Evolutionary conservation across 139 green algal species (phyloP).

Genomic region (Zygnema circumcarinatum): DNA sequence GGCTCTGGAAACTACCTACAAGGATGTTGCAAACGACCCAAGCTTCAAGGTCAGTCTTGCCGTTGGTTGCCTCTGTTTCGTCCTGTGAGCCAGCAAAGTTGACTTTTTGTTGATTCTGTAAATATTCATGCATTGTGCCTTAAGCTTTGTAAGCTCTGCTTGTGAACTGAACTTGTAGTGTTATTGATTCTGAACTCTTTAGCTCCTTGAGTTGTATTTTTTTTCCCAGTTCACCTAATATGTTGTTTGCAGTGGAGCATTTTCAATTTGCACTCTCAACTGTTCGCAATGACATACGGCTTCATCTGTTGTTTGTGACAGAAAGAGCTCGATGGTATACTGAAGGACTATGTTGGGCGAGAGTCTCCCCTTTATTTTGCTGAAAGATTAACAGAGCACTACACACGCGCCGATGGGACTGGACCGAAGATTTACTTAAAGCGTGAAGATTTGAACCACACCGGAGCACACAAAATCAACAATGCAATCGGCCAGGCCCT

Average conservation of each 20-base stretch:
- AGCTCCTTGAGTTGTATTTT: too few species aligned
- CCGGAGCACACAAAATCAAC: slow-evolving; percentile 99
- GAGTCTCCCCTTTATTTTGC: slow-evolving; percentile 93
- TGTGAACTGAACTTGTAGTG: too few species aligned
- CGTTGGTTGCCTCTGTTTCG: neutral
- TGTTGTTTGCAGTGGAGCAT: too few species aligned
- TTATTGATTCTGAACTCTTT: too few species aligned
- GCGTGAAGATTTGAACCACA: slow-evolving; percentile 99
- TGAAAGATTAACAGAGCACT: slow-evolving; percentile 88
- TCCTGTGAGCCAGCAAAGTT: neutral
- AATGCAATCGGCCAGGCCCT: slow-evolving; percentile 92
- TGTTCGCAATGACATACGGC: too few species aligned
- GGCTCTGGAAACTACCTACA: slow-evolving; percentile 86
- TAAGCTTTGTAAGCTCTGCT: neutral
- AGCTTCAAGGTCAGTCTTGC: slow-evolving; percentile 50
- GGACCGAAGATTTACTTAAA: slow-evolving; percentile 95
- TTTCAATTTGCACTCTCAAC: too few species aligned
- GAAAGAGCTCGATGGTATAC: slow-evolving; percentile 81
- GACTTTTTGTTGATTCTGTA: neutral
- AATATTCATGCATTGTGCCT: neutral
- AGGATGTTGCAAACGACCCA: slow-evolving; percentile 37
- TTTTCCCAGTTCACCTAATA: too few species aligned
- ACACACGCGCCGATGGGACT: slow-evolving; percentile 72
- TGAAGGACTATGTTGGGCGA: slow-evolving; percentile 96
- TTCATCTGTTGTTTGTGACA: too few species aligned